Evolutionary conservation across 305 asterid species (phyloP), one percentile per base, ranked within the genome.

Genomic region (Euphrasia arctica): DNA sequence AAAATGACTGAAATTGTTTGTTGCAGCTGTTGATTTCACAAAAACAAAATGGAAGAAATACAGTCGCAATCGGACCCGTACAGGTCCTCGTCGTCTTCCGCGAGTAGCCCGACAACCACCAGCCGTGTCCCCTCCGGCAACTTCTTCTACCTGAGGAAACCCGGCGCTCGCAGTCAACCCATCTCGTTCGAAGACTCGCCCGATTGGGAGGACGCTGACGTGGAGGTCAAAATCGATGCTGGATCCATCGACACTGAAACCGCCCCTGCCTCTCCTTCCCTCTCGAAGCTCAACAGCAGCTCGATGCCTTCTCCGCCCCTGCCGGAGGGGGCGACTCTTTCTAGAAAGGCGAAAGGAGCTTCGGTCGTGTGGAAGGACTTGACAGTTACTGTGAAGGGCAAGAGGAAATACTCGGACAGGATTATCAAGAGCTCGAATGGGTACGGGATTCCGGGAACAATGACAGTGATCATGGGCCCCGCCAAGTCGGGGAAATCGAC

Each of bases 381-480:
- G 79, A 88, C 99, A 3, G 84, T 94, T 72, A 82, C 91, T 70
- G 82, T 90, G 73, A 88, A 83, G 87, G 99, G 99, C 34, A 94
- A 90, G 52, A 79, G 97, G 67, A 81, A 81, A 68, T 94, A 90
- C 76, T 94, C 99, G 5, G 96, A 94, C 39, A 88, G 77, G 86
- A 93, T 94, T 47, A 76, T 94, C 51, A 94, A 90, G 82, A 94
- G 93, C 72, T 94, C 96, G 11, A 87, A 88, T 74, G 99, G 99
- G 29, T 94, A 88, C 69, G 96, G 95, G 48, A 74, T 90, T 62
- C 97, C 95, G 0, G 99, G 99, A 25, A 90, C 97, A 11, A 94
- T 94, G 95, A 94, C 99, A 0, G 97, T 94, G 7, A 90, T 90
- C 29, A 94, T 94, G 99, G 99, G 97, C 48, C 99, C 99, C 6